These are phyloP conservation scores for Agastache rugosa DNA, from an alignment of 257 asterid genomes.

Conservation along the genomic window DNA sequence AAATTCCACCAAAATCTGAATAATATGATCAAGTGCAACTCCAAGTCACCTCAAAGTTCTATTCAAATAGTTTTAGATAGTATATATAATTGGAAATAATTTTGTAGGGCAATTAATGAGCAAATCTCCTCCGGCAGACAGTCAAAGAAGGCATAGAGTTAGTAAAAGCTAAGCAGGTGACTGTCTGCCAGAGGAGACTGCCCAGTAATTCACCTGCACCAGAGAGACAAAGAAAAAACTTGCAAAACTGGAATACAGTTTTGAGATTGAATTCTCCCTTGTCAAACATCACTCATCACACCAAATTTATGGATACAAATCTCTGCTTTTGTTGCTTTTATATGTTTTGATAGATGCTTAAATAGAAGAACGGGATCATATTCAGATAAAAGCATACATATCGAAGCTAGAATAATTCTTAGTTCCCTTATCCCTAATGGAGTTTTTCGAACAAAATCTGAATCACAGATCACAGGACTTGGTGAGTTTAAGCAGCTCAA, in stretches of 20 bases:
- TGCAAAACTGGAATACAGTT: conserved; percentile 17
- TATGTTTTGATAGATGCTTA: conserved; percentile 29
- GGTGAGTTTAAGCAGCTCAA: conserved; percentile 27
- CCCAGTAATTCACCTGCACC: conserved; percentile 40
- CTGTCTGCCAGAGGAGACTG: conserved; percentile 42
- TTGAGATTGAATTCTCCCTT: conserved; percentile 2
- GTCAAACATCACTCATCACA: conserved; percentile 19
- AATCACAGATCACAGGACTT: conserved; percentile 13
- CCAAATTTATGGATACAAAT: conserved; percentile 18
- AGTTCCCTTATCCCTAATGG: conserved; percentile 29
- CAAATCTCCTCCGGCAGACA: conserved; percentile 46
- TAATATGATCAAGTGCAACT: conserved; percentile 5
- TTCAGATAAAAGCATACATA: conserved; percentile 33
- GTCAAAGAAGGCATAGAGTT: conserved; percentile 11
- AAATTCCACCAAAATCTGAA: conserved; percentile 19
- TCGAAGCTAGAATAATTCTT: conserved; percentile 36
- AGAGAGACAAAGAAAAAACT: conserved; percentile 15
- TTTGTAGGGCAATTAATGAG: conserved; percentile 35
- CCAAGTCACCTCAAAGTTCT: conserved; percentile 23
- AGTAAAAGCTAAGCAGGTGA: neutral
- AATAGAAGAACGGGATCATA: conserved; percentile 31
- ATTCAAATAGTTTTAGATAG: neutral
- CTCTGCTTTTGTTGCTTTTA: conserved; percentile 25
- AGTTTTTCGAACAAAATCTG: conserved; percentile 36
- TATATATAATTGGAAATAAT: neutral